phyloP scores from a whole-genome alignment of 225 moss, liverwort and hornwort species.

The Bryum argenteum region DNA sequence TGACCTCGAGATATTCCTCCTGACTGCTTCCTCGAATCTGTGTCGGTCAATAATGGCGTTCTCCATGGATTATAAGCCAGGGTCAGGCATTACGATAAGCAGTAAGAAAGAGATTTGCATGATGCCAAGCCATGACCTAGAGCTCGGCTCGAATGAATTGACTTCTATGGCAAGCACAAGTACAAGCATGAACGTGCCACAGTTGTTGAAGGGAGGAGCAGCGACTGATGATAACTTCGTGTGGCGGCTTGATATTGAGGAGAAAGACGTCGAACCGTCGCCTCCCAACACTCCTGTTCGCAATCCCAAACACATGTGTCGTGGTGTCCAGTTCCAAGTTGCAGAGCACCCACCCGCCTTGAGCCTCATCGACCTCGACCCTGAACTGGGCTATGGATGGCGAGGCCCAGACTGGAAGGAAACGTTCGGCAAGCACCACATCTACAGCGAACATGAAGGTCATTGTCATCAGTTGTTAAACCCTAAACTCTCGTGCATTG shows the following conservation, averaged over 20 bases:
- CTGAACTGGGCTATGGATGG: conserved; percentile 46
- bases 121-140: conserved; percentile 18
- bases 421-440: conserved; percentile 37
- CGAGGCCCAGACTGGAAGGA: conserved; percentile 46
- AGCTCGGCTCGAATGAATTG: conserved; percentile 23
- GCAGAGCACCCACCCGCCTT: conserved; percentile 43
- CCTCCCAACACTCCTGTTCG: conserved; percentile 39
- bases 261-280: conserved; percentile 30
- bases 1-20: conserved; percentile 41
- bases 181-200: conserved; percentile 31
- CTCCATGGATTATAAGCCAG: conserved; percentile 31
- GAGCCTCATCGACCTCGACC: conserved; percentile 45
- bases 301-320: conserved; percentile 34
- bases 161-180: conserved; percentile 32
- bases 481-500: not conserved
- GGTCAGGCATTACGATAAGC: conserved; percentile 6
- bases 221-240: conserved; percentile 21
- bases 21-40: conserved; percentile 36
- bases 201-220: conserved; percentile 48
- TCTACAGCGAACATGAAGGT: conserved; percentile 37
- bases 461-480: conserved; percentile 11
- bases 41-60: conserved; percentile 42
- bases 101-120: conserved; percentile 22
- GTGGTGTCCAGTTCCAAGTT: conserved; percentile 43
- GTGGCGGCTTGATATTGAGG: conserved; percentile 52